Percentiles rank a stretch among this genome's conserved stretches.
These are phyloP conservation scores for Calophaca sinica DNA, from an alignment of 306 rosid genomes.

Conservation along the genomic window DNA sequence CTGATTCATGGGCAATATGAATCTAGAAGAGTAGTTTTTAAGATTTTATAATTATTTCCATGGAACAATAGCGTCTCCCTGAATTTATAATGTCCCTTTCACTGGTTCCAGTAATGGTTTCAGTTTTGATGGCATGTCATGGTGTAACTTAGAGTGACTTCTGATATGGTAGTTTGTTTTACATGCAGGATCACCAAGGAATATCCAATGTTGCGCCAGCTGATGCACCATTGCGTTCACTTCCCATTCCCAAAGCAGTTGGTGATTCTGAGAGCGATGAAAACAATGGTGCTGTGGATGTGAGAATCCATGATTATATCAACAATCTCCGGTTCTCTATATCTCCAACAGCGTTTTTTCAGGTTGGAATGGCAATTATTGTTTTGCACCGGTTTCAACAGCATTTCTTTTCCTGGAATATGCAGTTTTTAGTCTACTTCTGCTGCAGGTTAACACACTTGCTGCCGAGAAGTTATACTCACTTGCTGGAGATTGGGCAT, in stretches of 20 bases:
- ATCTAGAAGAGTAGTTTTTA: not conserved
- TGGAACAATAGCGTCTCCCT: not conserved
- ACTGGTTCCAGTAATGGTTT: not conserved
- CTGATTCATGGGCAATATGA: conserved; percentile 30
- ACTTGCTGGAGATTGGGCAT: conserved; percentile 99
- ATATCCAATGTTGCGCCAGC: conserved; percentile 92
- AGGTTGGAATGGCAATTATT: conserved; percentile 58
- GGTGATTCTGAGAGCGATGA: conserved; percentile 54
- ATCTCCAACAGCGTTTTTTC: conserved; percentile 97
- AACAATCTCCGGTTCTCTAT: conserved; percentile 80
- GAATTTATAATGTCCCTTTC: not conserved
- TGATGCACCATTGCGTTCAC: conserved; percentile 71
- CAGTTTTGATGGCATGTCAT: conserved; percentile 32
- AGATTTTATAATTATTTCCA: conserved; percentile 3
- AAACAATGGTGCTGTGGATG: conserved; percentile 52
- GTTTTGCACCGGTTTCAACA: conserved; percentile 25
- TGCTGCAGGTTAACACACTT: conserved; percentile 83
- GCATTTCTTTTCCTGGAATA: conserved; percentile 15
- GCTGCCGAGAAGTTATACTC: conserved; percentile 98
- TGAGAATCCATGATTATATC: conserved; percentile 83
- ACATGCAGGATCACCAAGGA: conserved; percentile 85
- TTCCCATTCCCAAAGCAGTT: conserved; percentile 53
- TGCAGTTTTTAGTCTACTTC: conserved; percentile 38
- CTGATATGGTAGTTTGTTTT: conserved; percentile 34
- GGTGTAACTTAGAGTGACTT: conserved; percentile 17